Percentiles rank a stretch among this genome's conserved stretches.
Evolutionary conservation across 305 asterid genomes (phyloP).

Genomic region (Ilex paraguariensis): DNA sequence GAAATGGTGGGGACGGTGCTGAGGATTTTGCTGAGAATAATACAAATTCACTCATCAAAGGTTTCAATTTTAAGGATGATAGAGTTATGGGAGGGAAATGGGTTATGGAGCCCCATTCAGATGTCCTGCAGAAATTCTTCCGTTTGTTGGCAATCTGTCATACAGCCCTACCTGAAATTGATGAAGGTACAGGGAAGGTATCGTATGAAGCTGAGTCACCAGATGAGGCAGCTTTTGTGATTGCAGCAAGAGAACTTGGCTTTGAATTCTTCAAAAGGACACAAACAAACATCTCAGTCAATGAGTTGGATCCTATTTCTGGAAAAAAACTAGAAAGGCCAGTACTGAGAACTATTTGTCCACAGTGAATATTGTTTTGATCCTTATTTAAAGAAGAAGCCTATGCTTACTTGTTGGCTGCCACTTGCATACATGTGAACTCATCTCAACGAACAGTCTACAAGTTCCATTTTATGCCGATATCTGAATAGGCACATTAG

Average conservation of each 20-base stretch:
- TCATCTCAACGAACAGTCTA: no score
- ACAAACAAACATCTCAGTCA: constrained; percentile 56
- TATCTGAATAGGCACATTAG: no score
- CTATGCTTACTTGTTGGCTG: background rate
- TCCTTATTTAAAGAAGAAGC: background rate
- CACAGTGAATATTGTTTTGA: background rate
- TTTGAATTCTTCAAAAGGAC: constrained; percentile 78
- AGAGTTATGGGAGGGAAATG: constrained; percentile 70
- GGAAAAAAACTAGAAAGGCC: constrained; percentile 67
- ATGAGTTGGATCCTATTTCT: constrained; percentile 56
- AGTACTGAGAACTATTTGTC: constrained; percentile 14
- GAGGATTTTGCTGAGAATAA: constrained; percentile 23
- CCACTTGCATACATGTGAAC: no score
- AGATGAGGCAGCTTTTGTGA: constrained; percentile 94
- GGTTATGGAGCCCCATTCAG: constrained; percentile 50
- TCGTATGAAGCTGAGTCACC: constrained; percentile 94
- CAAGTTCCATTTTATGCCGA: no score
- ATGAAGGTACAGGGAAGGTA: constrained; percentile 54
- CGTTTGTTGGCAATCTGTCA: constrained; percentile 85
- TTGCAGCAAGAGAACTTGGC: constrained; percentile 93
- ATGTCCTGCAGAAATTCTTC: constrained; percentile 66
- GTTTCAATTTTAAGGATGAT: constrained; percentile 78
- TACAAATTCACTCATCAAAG: constrained; percentile 48
- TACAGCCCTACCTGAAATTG: constrained; percentile 86
- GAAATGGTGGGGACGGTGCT: constrained; percentile 29